A percentile compares a stretch with the other conserved stretches of the same genome.
These are phyloP conservation scores for Simplicillium sp. DNA, from an alignment of 2,329 filamentous ascomycete species.

Conservation along the genomic window DNA sequence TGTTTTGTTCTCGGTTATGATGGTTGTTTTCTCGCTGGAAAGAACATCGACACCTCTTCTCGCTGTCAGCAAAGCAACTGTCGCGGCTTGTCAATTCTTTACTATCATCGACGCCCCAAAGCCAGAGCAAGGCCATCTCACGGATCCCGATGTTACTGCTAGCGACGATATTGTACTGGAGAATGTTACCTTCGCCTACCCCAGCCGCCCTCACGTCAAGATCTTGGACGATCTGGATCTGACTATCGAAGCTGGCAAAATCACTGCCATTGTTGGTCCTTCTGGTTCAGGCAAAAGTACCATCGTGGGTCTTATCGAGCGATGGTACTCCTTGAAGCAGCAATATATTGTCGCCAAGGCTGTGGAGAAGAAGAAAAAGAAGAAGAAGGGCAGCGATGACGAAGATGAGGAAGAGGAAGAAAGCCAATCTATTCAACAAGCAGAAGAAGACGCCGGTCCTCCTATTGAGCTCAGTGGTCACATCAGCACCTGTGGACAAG, in stretches of 20 bases:
- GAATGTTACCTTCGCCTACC: constrained; percentile 65
- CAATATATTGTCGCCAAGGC: constrained; percentile 37
- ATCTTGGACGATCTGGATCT: constrained; percentile 52
- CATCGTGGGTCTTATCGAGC: constrained; percentile 59
- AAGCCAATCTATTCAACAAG: constrained; percentile 17
- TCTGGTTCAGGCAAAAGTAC: constrained; percentile 69
- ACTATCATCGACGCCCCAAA: constrained; percentile 40
- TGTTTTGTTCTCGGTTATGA: constrained; percentile 48
- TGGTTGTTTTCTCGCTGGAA: constrained; percentile 47
- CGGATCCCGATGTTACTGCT: constrained; percentile 25
- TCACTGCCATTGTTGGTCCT: constrained; percentile 65
- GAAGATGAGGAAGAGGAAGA: constrained; percentile 17
- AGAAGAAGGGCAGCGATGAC: constrained; percentile 15
- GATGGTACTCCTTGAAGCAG: constrained; percentile 58
- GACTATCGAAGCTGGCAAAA: constrained; percentile 51
- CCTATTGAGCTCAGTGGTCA: constrained; percentile 32
- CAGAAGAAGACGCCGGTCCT: constrained; percentile 20
- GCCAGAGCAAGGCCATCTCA: constrained; percentile 23
- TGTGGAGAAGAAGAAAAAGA: constrained; percentile 24
- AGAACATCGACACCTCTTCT: constrained; percentile 48
- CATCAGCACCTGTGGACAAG: constrained; percentile 42
- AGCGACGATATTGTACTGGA: constrained; percentile 38
- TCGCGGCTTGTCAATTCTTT: constrained; percentile 50
- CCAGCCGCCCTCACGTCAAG: constrained; percentile 52
- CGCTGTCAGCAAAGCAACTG: constrained; percentile 46